phyloP scores from a whole-genome alignment of 139 green algal species.

The Chlorella sp. region DNA sequence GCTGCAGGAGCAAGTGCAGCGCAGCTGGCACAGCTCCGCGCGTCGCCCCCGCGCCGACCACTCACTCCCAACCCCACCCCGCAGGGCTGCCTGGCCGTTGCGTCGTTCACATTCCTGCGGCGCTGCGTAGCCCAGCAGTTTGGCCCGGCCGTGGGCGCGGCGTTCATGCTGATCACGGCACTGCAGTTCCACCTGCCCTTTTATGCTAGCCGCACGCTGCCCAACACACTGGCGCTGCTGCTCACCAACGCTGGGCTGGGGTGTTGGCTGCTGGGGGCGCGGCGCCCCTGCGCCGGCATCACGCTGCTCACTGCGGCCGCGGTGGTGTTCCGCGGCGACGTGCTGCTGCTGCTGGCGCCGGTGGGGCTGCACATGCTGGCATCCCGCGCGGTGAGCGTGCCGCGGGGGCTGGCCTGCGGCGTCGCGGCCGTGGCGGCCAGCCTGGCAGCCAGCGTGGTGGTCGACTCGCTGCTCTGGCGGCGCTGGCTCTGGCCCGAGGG shows the following conservation, averaged over 20 bases:
- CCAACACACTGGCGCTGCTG: slow-evolving; percentile 79
- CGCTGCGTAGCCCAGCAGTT: neutral
- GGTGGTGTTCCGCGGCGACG: slow-evolving; percentile 76
- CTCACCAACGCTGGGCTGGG: slow-evolving; percentile 52
- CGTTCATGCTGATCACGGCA: slow-evolving; percentile 46
- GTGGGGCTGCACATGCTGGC: slow-evolving; percentile 70
- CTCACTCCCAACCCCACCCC: neutral
- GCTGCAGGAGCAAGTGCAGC: neutral
- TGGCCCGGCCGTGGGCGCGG: slow-evolving; percentile 16
- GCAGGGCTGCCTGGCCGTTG: slow-evolving; percentile 31
- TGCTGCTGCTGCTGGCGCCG: slow-evolving; percentile 63
- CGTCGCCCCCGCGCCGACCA: neutral
- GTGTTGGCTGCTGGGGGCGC: slow-evolving; percentile 38
- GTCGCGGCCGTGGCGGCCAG: slow-evolving; percentile 17
- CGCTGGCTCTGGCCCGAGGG: slow-evolving; percentile 82
- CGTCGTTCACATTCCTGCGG: slow-evolving; percentile 30
- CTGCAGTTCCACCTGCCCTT: slow-evolving; percentile 89
- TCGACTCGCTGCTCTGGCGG: slow-evolving; percentile 79
- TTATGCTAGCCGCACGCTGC: slow-evolving; percentile 75
- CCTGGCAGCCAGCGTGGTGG: slow-evolving; percentile 46
- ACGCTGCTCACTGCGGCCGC: slow-evolving; percentile 43
- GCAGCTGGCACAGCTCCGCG: no score
- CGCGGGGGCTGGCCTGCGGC: slow-evolving; percentile 8
- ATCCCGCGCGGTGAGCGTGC: slow-evolving; percentile 28
- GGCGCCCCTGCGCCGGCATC: slow-evolving; percentile 21